phyloP scores from a whole-genome alignment of 2,329 filamentous ascomycete species.

The Periconia digitata region DNA sequence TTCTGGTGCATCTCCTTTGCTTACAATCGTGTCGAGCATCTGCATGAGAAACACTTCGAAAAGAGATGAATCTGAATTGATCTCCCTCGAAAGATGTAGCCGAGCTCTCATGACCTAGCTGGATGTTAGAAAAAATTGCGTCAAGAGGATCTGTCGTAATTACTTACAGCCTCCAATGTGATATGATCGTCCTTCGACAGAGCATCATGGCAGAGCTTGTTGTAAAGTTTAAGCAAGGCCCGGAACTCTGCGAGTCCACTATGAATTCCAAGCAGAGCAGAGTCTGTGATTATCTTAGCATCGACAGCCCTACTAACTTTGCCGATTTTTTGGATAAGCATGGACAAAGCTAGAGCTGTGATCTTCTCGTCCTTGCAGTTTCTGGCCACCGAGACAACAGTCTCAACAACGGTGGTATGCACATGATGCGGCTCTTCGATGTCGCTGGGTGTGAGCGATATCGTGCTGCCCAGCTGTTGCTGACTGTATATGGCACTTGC shows the following conservation, averaged over 20 bases:
- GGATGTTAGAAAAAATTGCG: conserved; percentile 5
- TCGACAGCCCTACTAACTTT: conserved; percentile 81
- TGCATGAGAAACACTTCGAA: conserved; percentile 84
- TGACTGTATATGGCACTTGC: conserved; percentile 43
- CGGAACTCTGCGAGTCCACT: conserved; percentile 83
- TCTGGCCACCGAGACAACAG: conserved; percentile 86
- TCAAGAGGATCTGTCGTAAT: neutral
- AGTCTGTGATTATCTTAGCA: conserved; percentile 80
- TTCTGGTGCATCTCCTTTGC: conserved; percentile 83
- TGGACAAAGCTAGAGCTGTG: conserved; percentile 86
- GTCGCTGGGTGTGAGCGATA: conserved; percentile 73
- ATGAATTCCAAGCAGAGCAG: conserved; percentile 73
- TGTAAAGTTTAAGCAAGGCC: conserved; percentile 80
- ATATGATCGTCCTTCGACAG: conserved; percentile 67
- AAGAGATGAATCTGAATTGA: conserved; percentile 69
- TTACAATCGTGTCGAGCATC: conserved; percentile 82
- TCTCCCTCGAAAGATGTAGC: conserved; percentile 71
- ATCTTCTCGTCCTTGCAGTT: conserved; percentile 87
- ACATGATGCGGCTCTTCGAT: conserved; percentile 78
- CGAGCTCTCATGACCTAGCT: conserved; percentile 76
- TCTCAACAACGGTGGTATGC: conserved; percentile 88
- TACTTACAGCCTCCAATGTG: conserved; percentile 70
- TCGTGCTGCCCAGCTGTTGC: conserved; percentile 68
- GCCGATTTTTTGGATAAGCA: conserved; percentile 93
- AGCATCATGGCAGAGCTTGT: conserved; percentile 72